Conservation (phyloP, 768 basidiomycete genomes). For the Suillus subluteus region DNA sequence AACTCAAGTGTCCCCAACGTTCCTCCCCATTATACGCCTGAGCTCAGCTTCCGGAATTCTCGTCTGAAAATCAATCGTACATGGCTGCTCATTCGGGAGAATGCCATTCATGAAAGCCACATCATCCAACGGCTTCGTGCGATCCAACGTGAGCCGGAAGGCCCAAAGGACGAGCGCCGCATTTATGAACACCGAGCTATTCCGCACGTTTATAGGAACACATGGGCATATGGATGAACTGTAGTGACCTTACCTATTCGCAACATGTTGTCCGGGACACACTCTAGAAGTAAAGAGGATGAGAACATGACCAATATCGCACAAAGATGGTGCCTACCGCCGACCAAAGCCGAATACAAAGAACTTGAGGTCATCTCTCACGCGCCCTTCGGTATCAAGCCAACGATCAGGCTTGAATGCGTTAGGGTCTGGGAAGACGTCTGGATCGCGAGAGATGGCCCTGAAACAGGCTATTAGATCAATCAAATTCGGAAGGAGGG, state of each 20-base stretch:
- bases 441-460: constrained; percentile 29
- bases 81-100: constrained; percentile 42
- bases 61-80: constrained; percentile 55
- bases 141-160: constrained; percentile 37
- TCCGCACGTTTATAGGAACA: background rate
- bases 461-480: constrained; percentile 13
- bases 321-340: background rate
- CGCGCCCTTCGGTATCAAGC: constrained; percentile 44
- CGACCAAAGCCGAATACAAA: constrained; percentile 62
- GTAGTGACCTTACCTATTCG: constrained; percentile 5
- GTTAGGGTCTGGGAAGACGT: constrained; percentile 42
- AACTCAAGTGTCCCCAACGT: background rate
- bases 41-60: constrained; percentile 27
- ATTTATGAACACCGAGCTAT: constrained; percentile 7
- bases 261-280: constrained; percentile 9
- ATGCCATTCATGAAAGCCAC: constrained; percentile 47
- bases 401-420: constrained; percentile 60
- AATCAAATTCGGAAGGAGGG: background rate
- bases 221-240: background rate
- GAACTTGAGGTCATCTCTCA: constrained; percentile 51
- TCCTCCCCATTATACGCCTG: constrained; percentile 1
- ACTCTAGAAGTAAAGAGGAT: constrained; percentile 29
- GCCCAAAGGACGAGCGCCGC: constrained; percentile 2
- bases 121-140: constrained; percentile 53
- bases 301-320: background rate